A percentile compares a stretch with the other conserved stretches of the same genome.
Conservation (phyloP, 2,329 filamentous ascomycete genomes). For the Fusarium mexicanum region DNA sequence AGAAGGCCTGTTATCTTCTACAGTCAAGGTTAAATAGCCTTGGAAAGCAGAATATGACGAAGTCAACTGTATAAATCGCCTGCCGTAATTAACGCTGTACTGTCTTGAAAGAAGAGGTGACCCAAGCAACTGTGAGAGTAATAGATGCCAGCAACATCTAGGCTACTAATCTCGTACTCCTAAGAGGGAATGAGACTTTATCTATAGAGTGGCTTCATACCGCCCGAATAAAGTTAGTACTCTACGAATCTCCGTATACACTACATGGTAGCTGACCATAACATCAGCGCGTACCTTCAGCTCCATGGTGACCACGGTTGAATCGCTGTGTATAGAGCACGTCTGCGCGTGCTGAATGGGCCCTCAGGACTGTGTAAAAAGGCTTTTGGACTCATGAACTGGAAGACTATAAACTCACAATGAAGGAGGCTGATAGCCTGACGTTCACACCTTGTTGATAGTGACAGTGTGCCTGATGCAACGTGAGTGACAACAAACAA, state of each 20-base stretch:
- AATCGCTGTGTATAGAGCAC: background rate
- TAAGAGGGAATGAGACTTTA: background rate
- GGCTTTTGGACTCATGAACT: too few species aligned
- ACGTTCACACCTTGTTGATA: too few species aligned
- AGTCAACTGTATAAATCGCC: background rate
- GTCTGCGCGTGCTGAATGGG: fast-evolving
- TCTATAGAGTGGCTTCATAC: background rate
- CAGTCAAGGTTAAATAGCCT: background rate
- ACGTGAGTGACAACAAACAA: fast-evolving
- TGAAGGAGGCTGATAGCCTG: background rate
- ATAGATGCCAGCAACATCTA: background rate
- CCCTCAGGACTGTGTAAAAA: fast-evolving
- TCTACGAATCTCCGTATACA: too few species aligned
- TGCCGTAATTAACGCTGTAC: background rate
- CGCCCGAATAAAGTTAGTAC: too few species aligned
- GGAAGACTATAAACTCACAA: background rate
- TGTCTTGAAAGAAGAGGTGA: background rate
- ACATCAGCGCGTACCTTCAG: too few species aligned
- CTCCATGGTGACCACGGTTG: background rate
- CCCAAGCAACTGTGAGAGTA: fast-evolving
- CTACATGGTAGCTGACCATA: too few species aligned
- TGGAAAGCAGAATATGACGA: fast-evolving
- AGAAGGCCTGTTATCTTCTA: fast-evolving
- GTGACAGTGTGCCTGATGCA: background rate
- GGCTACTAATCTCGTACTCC: background rate